phyloP scores from a whole-genome alignment of 2,329 filamentous ascomycete genomes.

The Cercospora sojina region DNA sequence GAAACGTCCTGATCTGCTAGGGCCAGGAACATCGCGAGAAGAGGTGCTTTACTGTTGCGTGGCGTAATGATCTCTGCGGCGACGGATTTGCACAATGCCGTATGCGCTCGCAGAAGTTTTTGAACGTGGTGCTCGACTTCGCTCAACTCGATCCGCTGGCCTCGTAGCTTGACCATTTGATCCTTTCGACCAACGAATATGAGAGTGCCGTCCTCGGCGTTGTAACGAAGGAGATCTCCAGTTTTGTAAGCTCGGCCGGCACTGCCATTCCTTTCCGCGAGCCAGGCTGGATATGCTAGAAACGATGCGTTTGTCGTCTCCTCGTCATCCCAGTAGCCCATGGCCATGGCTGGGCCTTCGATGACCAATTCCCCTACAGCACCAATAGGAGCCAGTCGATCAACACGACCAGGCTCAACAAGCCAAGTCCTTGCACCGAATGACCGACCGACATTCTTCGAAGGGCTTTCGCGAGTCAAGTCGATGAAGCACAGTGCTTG shows the following conservation, averaged over 20 bases:
- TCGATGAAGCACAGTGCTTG: conserved; percentile 11
- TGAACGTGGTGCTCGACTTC: conserved; percentile 58
- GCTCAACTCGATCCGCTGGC: conserved; percentile 71
- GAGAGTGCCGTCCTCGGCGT: conserved; percentile 47
- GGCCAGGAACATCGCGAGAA: neutral
- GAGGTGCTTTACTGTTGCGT: neutral
- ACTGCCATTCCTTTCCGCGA: conserved; percentile 38
- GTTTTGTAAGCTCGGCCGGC: conserved; percentile 39
- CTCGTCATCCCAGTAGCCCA: conserved; percentile 19
- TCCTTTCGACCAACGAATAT: conserved; percentile 64
- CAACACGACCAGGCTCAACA: conserved; percentile 11
- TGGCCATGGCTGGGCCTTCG: conserved; percentile 12
- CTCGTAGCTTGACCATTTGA: conserved; percentile 74
- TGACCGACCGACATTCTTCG: conserved; percentile 9
- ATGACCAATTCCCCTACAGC: conserved; percentile 15
- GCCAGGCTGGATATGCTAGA: neutral
- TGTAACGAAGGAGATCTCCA: conserved; percentile 58
- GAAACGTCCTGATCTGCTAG: neutral
- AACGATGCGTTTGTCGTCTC: conserved; percentile 1
- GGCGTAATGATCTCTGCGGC: conserved; percentile 7
- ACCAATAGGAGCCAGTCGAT: conserved; percentile 36
- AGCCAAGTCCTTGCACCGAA: conserved; percentile 15
- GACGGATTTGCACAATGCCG: conserved; percentile 1
- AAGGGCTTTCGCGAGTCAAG: conserved; percentile 1
- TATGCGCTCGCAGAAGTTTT: neutral